A percentile compares a stretch with the other conserved stretches of the same genome.
Evolutionary conservation across 1,284 basidiomycete species (phyloP).

Genomic region (Polyporus tsugae): DNA sequence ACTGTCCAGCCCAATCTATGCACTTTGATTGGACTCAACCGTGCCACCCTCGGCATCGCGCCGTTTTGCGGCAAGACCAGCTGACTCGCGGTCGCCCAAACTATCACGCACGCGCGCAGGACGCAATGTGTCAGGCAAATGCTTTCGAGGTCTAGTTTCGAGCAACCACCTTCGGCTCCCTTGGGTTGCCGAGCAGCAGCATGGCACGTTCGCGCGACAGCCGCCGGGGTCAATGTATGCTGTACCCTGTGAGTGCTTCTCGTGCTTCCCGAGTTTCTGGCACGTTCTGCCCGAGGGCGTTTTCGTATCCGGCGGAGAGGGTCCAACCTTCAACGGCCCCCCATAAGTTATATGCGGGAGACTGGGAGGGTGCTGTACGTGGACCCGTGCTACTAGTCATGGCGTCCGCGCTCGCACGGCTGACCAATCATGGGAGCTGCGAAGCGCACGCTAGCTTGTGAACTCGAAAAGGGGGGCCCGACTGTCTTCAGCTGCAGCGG

Average conservation of each 20-base stretch:
- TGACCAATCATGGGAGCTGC: constrained; percentile 15
- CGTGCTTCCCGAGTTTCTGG: constrained; percentile 2
- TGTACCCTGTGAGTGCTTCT: constrained; percentile 6
- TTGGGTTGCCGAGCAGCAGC: constrained; percentile 18
- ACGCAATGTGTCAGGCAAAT: neutral
- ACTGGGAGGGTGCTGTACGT: constrained; percentile 4
- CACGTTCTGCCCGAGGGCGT: neutral
- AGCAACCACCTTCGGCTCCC: neutral
- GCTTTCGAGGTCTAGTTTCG: neutral
- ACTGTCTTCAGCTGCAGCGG: neutral
- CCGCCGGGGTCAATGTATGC: neutral
- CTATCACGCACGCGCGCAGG: constrained; percentile 3
- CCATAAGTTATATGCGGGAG: neutral
- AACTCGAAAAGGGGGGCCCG: neutral
- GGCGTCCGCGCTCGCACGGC: constrained; percentile 12
- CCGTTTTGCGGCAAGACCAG: constrained; percentile 5
- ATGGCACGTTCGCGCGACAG: constrained; percentile 8
- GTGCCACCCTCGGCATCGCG: neutral
- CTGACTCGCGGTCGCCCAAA: constrained; percentile 4
- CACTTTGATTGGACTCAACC: constrained; percentile 1
- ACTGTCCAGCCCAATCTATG: constrained; percentile 5
- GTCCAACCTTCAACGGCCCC: neutral
- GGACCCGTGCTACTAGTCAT: neutral
- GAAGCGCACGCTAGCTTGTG: neutral
- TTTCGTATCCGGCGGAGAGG: neutral